Conservation (phyloP, 495 filamentous ascomycete species). For the Zalerion maritima region DNA sequence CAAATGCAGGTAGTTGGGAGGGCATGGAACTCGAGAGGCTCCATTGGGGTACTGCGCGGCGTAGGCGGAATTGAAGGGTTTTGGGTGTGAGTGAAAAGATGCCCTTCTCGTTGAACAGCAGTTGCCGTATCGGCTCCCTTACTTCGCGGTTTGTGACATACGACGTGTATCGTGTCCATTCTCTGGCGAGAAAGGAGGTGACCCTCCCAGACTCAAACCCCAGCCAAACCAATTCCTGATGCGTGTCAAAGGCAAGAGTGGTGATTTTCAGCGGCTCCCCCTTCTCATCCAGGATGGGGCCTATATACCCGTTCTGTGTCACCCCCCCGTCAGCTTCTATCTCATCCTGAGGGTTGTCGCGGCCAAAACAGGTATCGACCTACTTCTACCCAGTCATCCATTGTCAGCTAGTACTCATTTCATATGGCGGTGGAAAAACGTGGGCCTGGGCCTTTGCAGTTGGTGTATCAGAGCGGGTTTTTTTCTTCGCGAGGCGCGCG, state of each 20-base stretch:
- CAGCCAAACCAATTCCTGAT: constrained; percentile 79
- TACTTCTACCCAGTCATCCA: too few relatives aligned
- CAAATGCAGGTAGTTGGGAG: neutral
- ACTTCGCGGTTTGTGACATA: constrained; percentile 50
- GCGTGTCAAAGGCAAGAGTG: constrained; percentile 71
- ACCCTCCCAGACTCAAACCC: constrained; percentile 82
- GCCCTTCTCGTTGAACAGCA: constrained; percentile 75
- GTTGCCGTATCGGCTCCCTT: constrained; percentile 62
- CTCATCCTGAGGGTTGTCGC: too few relatives aligned
- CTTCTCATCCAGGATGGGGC: too few relatives aligned
- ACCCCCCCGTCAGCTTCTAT: too few relatives aligned
- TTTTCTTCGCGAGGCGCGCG: too few relatives aligned
- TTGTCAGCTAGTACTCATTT: too few relatives aligned
- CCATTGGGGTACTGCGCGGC: constrained; percentile 65
- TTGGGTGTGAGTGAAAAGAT: constrained; percentile 63
- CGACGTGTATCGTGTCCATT: constrained; percentile 58
- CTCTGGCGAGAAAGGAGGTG: constrained; percentile 67
- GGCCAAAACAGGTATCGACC: too few relatives aligned
- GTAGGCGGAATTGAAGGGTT: constrained; percentile 75
- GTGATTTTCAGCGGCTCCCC: too few relatives aligned
- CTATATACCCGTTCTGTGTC: too few relatives aligned
- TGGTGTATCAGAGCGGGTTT: too few relatives aligned
- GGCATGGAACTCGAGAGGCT: constrained; percentile 55
- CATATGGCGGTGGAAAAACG: too few relatives aligned
- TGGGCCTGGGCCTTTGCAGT: too few relatives aligned